Evolutionary conservation across 768 basidiomycete genomes (phyloP).

Genomic region (Termitomyces sp.): DNA sequence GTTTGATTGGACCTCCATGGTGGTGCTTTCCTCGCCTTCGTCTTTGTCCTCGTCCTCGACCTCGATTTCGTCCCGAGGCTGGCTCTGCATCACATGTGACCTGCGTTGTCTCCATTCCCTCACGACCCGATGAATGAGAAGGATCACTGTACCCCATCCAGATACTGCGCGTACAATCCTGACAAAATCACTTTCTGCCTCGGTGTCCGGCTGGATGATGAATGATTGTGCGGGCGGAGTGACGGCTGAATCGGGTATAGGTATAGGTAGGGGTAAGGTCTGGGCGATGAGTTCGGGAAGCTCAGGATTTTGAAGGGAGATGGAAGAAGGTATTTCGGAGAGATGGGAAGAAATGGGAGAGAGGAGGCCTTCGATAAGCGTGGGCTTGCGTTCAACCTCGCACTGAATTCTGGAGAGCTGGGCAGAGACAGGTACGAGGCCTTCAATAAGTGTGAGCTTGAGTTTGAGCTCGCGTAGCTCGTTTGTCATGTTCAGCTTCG

Average conservation of each 20-base stretch:
- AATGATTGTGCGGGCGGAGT: background rate
- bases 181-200: background rate
- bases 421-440: background rate
- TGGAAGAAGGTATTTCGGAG: too few relatives aligned
- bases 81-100: too few relatives aligned
- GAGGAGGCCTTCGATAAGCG: background rate
- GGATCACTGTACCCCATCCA: background rate
- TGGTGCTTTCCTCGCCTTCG: background rate
- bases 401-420: background rate
- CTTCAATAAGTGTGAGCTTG: background rate
- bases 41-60: background rate
- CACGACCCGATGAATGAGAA: background rate
- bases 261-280: background rate
- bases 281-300: background rate
- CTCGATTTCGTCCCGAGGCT: background rate
- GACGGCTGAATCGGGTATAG: background rate
- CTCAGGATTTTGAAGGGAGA: background rate
- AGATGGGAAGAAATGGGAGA: background rate
- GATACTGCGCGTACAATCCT: background rate
- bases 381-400: background rate
- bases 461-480: background rate
- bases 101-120: background rate
- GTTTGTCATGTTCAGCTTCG: background rate
- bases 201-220: background rate
- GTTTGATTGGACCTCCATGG: background rate